Base-by-base conservation (phyloP, 176 grass and related monocot species). In the Oryza rufipogon region DNA sequence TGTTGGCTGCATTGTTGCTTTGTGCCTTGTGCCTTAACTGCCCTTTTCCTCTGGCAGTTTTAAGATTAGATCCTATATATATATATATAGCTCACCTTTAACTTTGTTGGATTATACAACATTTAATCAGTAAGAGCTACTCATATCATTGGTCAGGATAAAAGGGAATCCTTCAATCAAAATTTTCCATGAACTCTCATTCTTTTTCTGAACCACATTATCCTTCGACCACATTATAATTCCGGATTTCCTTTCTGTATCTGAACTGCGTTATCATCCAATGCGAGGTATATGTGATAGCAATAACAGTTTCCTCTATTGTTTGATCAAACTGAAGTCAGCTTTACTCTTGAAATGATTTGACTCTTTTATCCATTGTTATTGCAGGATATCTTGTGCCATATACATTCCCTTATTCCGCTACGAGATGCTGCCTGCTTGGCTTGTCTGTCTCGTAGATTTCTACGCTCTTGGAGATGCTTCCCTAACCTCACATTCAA, bases 401-500 rank as follows among this genome's bases (percentile, higher is more conserved):
- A 82, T 72, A 72, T 82, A 61, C 80, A 81, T 63, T 71, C 80
- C 11, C 68, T 45, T 30, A 3, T 72, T 69, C 51, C 80, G 19
- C 51, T 82, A 45, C 14, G 36, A 56, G 68, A 45, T 72, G 68
- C 52, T 20, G 80, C 68, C 17, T 52, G 52, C 17, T 9, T 33
- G 17, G 80, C 80, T 26, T 61, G 68, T 46, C 22, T 82, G 11
- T 73, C 68, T 61, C 69, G 12, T 45, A 10, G 36, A 4, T 73
- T 82, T 73, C 54, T 26, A 13, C 15, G 52, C 16, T 82, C 80
- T 16, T 82, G 68, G 80, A 82, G 80, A 82, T 28, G 51, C 68
- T 82, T 73, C 19, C 52, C 80, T 63, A 30, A 73, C 14, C 80
- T 82, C 39, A 32, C 52, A 82, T 73, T 82, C 9, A 13, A 44